phyloP scores from a whole-genome alignment of 2,329 filamentous ascomycete genomes.

The Grosmannia clavigera region DNA sequence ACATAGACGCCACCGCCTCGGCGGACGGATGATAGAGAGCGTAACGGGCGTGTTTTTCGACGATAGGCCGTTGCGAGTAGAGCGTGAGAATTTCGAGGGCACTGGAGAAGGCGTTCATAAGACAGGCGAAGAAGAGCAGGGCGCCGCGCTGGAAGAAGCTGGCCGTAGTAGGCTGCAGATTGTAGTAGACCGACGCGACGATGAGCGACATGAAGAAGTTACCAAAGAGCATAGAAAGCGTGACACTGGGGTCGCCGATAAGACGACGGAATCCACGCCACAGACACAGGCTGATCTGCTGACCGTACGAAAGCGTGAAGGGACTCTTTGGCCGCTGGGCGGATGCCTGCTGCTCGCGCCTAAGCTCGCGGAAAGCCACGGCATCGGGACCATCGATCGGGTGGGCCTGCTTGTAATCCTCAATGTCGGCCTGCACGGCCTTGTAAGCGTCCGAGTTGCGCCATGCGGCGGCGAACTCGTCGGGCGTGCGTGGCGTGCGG shows the following conservation, averaged over 20 bases:
- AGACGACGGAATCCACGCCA: slow-evolving; percentile 71
- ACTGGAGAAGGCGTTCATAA: slow-evolving; percentile 75
- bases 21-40: slow-evolving; percentile 85
- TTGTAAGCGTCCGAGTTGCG: slow-evolving; percentile 39
- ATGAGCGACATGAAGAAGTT: slow-evolving; percentile 70
- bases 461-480: slow-evolving; percentile 49
- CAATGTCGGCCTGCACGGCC: slow-evolving; percentile 40
- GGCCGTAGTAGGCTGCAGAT: slow-evolving; percentile 48
- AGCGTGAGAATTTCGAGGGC: slow-evolving; percentile 74
- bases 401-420: slow-evolving; percentile 39
- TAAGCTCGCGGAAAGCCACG: slow-evolving; percentile 41
- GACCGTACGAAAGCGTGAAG: slow-evolving; percentile 64
- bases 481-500: slow-evolving; percentile 44
- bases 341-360: slow-evolving; percentile 42
- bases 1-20: slow-evolving; percentile 73
- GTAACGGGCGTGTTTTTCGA: slow-evolving; percentile 80
- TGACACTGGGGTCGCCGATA: slow-evolving; percentile 63
- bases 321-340: slow-evolving; percentile 57
- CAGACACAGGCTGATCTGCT: slow-evolving; percentile 70
- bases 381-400: slow-evolving; percentile 44
- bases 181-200: slow-evolving; percentile 70
- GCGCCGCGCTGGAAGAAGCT: slow-evolving; percentile 70
- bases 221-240: slow-evolving; percentile 53
- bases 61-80: slow-evolving; percentile 80
- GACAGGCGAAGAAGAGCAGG: slow-evolving; percentile 74